Evolutionary conservation across 352 stramenopile species (phyloP), one percentile per base, ranked within the genome.

Genomic region (Blastocystis sp.): DNA sequence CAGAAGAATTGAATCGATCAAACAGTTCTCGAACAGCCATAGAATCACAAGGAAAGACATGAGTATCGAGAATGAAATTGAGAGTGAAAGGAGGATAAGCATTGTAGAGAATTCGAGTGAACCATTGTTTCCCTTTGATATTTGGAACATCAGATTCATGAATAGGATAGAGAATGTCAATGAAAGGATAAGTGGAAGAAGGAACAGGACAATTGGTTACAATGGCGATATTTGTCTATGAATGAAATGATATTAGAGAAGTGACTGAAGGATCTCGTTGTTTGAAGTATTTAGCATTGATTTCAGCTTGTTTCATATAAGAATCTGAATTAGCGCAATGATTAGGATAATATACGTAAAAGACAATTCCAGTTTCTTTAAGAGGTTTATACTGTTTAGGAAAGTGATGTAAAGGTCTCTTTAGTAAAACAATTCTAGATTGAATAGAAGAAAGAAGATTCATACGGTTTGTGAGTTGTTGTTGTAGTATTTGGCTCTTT

Each of bases 71-170:
- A 2, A 83, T 16, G 43, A 66, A 43, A 1, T 14, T 49, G 27
- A 66, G 3, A 19, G 6, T 16, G 21, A 83, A 83, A 29, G 71
- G 71, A n/a, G 51, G 71, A 24, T 83, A 6, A 0, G 27, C 27
- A 54, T 83, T 83, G 71, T 83, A 83, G 1, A 83, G 2, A 19
- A 83, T 24, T 7, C 71, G 46, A 1, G 71, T 83, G 1, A 29
- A 14, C 3, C 2, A 83, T 49, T 83, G 71, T 11, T 1, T 1
- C 6, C 7, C 6, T 1, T 27, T 42, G 12, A 42, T 42, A 21
- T 16, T 14, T 21, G 65, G 1, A n/a, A 83, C 46, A 42, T 83
- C 71, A 19, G 4, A 11, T 32, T 11, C n/a, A 51, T 83, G 71
- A 2, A 83, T 54, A 39, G 71, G 71, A n/a, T 65, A 19, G n/a